These are phyloP conservation scores for Chlorella variabilis DNA, from an alignment of 163 green algal species.

Conservation along the genomic window DNA sequence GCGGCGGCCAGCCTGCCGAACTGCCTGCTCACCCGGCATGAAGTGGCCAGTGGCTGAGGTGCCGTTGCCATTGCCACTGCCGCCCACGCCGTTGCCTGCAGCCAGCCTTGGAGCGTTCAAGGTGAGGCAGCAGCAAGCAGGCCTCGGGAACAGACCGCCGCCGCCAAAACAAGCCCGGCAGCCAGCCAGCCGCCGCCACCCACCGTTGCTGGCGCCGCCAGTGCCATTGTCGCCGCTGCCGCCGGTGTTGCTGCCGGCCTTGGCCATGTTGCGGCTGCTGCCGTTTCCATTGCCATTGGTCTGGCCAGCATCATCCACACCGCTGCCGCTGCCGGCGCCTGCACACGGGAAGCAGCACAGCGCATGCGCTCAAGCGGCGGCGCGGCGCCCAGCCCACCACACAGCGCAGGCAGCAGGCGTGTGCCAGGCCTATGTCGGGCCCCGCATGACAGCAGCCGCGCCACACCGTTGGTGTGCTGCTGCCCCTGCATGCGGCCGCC, in stretches of 20 bases:
- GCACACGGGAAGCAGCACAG: neutral
- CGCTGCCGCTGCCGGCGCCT: slow-evolving; percentile 21
- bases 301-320: slow-evolving; percentile 8
- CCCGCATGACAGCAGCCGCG: too few relatives aligned
- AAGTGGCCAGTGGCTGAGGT: slow-evolving; percentile 14
- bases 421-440: too few relatives aligned
- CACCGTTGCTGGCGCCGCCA: slow-evolving; percentile 34
- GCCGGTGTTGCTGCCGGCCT: slow-evolving; percentile 28
- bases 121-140: neutral
- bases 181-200: neutral
- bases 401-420: too few relatives aligned
- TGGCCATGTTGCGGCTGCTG: slow-evolving; percentile 14
- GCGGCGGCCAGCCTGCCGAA: too few relatives aligned
- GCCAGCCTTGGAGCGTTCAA: neutral
- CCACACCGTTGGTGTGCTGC: neutral
- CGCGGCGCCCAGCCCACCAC: too few relatives aligned
- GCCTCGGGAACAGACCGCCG: neutral
- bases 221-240: slow-evolving; percentile 54
- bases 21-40: neutral
- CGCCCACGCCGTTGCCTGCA: slow-evolving; percentile 18
- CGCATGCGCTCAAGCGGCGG: too few relatives aligned
- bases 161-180: neutral
- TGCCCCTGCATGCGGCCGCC: neutral
- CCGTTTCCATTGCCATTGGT: slow-evolving; percentile 30
- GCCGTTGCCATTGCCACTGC: slow-evolving; percentile 46